Conservation (phyloP, 495 filamentous ascomycete species). For the Tuber umbilicatum region DNA sequence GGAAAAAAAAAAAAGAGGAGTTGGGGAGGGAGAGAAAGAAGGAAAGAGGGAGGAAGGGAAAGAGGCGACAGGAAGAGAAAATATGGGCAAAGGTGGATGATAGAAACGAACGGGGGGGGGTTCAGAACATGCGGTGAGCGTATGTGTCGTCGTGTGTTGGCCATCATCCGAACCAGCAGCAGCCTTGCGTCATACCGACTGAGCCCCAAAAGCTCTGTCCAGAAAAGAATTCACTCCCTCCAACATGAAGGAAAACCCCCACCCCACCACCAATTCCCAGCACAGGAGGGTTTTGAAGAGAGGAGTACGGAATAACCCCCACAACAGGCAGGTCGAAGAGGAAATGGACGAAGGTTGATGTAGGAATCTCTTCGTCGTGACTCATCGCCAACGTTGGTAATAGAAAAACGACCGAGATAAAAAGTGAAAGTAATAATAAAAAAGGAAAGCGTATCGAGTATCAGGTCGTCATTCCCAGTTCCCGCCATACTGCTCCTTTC, state of each 20-base stretch:
- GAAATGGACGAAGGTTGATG: constrained; percentile 10
- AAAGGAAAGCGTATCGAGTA: neutral
- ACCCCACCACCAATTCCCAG: constrained; percentile 26
- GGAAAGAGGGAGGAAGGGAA: neutral
- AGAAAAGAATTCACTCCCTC: constrained; percentile 15
- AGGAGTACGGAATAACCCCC: constrained; percentile 21
- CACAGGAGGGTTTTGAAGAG: constrained; percentile 32
- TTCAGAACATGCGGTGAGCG: neutral
- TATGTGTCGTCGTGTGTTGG: constrained; percentile 3
- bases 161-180: neutral
- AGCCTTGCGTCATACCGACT: neutral
- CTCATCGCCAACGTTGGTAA: constrained; percentile 22
- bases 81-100: neutral
- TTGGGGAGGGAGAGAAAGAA: neutral
- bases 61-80: neutral
- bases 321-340: constrained; percentile 1
- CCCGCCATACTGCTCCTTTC: constrained; percentile 16
- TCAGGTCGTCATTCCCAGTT: constrained; percentile 22
- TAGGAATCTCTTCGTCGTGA: constrained; percentile 26
- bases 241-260: constrained; percentile 4
- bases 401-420: neutral
- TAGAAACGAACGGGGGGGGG: neutral
- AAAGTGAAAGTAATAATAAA: neutral
- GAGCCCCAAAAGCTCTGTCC: neutral
- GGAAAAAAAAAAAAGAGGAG: neutral